Percentiles rank a stretch among this genome's conserved stretches.
phyloP scores from a whole-genome alignment of 176 grass and related monocot genomes.

The Carex kokanica region DNA sequence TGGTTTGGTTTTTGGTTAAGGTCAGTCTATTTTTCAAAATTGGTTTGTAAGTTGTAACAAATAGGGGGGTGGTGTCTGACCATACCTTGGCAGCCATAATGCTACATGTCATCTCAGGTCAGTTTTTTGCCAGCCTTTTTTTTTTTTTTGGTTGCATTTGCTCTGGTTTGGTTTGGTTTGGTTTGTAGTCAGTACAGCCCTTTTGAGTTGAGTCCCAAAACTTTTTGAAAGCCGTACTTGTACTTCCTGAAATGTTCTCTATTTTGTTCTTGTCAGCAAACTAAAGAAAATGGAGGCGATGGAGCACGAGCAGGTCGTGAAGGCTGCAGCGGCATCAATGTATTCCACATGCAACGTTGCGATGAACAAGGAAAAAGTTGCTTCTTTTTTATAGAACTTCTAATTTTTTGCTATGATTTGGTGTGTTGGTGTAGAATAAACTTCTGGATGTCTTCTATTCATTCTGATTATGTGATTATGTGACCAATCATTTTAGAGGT shows the following conservation, averaged over 20 bases:
- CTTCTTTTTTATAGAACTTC: slow-evolving; percentile 43
- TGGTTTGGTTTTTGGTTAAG: no score
- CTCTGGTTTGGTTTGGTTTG: neutral
- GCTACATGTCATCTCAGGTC: neutral
- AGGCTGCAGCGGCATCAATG: slow-evolving; percentile 90
- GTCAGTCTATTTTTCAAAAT: no score
- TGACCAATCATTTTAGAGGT: neutral
- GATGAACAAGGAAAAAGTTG: slow-evolving; percentile 60
- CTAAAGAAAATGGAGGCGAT: slow-evolving; percentile 51
- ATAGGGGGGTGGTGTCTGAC: neutral
- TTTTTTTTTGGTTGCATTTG: neutral
- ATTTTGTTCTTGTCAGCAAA: slow-evolving; percentile 48
- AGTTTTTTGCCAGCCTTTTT: neutral
- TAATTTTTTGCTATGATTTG: slow-evolving; percentile 11
- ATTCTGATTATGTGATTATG: neutral
- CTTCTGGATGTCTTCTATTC: neutral
- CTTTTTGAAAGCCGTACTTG: neutral
- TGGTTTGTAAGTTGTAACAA: neutral
- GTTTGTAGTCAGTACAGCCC: neutral
- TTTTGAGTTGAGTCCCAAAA: neutral
- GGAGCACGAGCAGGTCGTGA: slow-evolving; percentile 67
- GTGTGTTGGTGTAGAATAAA: slow-evolving; percentile 17
- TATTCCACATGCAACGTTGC: slow-evolving; percentile 87
- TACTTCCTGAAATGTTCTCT: neutral
- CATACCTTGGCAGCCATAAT: neutral